Conservation (phyloP, 805 yeast genomes). For the Starmerella ratchasimensis region DNA sequence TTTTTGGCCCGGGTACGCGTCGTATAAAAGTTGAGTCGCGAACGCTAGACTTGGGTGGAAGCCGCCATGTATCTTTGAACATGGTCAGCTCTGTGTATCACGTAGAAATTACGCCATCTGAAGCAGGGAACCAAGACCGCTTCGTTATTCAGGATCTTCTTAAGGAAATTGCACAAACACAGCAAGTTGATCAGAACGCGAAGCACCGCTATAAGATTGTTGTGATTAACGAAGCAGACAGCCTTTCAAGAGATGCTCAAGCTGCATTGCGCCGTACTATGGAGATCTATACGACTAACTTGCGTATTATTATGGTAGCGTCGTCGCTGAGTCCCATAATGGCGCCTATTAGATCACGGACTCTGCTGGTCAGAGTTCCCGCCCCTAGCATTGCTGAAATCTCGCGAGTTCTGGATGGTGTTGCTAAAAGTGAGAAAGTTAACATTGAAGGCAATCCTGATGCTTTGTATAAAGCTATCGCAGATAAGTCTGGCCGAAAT, state of each 20-base stretch:
- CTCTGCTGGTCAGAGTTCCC: conserved; percentile 73
- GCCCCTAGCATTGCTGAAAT: conserved; percentile 59
- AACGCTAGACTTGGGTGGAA: conserved; percentile 49
- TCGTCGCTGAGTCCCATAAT: conserved; percentile 85
- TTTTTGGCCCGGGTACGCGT: conserved; percentile 73
- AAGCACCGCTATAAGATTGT: conserved; percentile 53
- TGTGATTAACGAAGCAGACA: conserved; percentile 87
- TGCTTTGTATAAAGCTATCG: conserved; percentile 39
- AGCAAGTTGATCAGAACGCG: conserved; percentile 70
- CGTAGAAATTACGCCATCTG: conserved; percentile 90
- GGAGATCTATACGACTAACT: conserved; percentile 50
- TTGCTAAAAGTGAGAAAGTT: conserved; percentile 45
- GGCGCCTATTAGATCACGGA: conserved; percentile 87
- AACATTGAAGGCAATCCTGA: conserved; percentile 30
- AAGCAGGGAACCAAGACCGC: conserved; percentile 90
- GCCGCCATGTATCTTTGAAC: conserved; percentile 75
- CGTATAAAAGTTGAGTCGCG: conserved; percentile 83
- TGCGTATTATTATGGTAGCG: conserved; percentile 71
- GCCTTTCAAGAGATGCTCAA: conserved; percentile 90
- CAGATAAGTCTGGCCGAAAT: conserved; percentile 49
- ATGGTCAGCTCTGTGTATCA: conserved; percentile 87
- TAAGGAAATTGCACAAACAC: conserved; percentile 89
- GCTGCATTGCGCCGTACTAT: conserved; percentile 82
- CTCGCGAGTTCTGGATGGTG: conserved; percentile 37
- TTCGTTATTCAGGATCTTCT: conserved; percentile 87